Evolutionary conservation across 208 protist genomes (phyloP).

Genomic region (Balamuthia mandrillaris): DNA sequence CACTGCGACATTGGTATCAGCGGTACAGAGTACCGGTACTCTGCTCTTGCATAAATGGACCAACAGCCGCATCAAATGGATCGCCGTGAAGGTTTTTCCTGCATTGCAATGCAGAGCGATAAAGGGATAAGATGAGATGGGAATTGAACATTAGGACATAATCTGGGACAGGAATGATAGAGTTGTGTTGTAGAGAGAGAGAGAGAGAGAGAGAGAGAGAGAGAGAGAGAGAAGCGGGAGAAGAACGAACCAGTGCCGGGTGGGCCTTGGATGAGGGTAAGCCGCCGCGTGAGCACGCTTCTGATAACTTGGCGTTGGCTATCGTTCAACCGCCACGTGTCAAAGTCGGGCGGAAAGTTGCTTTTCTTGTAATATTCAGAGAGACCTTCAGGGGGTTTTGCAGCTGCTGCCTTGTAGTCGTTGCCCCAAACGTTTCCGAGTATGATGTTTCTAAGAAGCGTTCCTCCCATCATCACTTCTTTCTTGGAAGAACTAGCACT

Average conservation of each 20-base stretch:
- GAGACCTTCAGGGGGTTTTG: not conserved
- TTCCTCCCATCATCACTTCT: not conserved
- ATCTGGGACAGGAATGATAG: too few relatives aligned
- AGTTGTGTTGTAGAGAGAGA: too few relatives aligned
- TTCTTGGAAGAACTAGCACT: not conserved
- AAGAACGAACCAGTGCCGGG: not conserved
- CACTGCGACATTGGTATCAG: conserved; percentile 40
- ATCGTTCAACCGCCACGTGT: conserved; percentile 13
- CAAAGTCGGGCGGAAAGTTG: not conserved
- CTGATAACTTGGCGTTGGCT: conserved; percentile 20
- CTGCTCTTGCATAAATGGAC: not conserved
- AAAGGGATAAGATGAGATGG: not conserved
- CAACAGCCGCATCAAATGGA: conserved; percentile 20
- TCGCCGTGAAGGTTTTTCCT: not conserved
- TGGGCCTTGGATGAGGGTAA: conserved; percentile 32
- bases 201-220: too few relatives aligned
- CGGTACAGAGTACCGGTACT: not conserved
- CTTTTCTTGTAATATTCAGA: not conserved
- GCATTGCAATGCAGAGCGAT: too few relatives aligned
- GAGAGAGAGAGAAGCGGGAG: too few relatives aligned
- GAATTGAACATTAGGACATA: not conserved
- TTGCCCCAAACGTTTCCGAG: conserved; percentile 12
- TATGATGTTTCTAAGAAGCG: not conserved
- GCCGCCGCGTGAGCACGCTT: not conserved
- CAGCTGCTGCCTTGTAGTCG: not conserved